phyloP scores from a whole-genome alignment of 108 stramenopile species.

The Pseudonitzschia delicatissima region DNA sequence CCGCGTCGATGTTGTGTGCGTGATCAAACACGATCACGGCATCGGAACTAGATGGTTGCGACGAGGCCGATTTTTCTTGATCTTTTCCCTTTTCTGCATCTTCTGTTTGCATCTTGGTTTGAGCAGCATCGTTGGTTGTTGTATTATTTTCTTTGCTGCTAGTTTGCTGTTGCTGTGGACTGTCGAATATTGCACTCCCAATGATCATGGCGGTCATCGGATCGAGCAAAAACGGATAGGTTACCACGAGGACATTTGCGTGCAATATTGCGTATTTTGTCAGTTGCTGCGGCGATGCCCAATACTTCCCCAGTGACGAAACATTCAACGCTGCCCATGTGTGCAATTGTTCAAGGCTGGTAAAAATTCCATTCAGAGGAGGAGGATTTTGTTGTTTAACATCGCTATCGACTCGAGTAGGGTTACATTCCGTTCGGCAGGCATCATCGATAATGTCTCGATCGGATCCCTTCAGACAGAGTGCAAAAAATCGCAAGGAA shows the following conservation, averaged over 20 bases:
- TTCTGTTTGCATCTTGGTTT: neutral
- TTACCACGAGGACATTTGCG: constrained; percentile 89
- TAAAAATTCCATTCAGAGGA: neutral
- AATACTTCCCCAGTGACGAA: neutral
- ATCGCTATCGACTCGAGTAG: constrained; percentile 35
- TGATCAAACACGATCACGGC: constrained; percentile 94
- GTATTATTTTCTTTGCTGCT: neutral
- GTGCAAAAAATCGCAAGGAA: neutral
- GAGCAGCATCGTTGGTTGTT: neutral
- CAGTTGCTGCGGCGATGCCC: neutral
- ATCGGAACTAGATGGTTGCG: constrained; percentile 72
- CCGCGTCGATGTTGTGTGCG: constrained; percentile 93
- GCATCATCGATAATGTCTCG: constrained; percentile 29
- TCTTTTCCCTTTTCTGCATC: neutral
- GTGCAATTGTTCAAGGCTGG: neutral
- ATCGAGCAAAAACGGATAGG: constrained; percentile 97
- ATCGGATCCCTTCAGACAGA: neutral
- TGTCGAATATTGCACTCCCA: neutral
- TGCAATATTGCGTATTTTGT: constrained; percentile 55
- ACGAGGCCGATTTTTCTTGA: constrained; percentile 53
- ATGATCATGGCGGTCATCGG: constrained; percentile 59
- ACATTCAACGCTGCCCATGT: neutral
- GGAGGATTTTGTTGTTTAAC: neutral
- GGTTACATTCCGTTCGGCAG: constrained; percentile 83
- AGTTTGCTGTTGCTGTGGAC: neutral